These are phyloP conservation scores for Raddia distichophylla DNA, from an alignment of 176 grass and related monocot species.

Conservation along the genomic window DNA sequence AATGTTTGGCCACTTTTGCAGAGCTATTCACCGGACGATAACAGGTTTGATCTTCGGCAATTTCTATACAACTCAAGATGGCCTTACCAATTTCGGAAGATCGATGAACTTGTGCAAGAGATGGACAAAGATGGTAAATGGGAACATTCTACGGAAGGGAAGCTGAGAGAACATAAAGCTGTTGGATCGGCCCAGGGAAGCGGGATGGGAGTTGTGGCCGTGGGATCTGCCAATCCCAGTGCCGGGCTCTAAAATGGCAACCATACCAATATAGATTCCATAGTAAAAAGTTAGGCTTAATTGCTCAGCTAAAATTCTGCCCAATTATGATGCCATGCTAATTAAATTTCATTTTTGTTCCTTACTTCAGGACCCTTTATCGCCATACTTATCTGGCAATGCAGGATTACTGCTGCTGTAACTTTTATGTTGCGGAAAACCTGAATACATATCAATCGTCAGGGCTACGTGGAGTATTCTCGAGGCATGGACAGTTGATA, in stretches of 20 bases:
- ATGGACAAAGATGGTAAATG: constrained; percentile 56
- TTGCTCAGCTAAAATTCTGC: background rate
- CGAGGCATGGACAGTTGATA: background rate
- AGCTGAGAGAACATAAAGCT: constrained; percentile 8
- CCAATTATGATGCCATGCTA: background rate
- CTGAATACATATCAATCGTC: background rate
- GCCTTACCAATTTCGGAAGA: constrained; percentile 89
- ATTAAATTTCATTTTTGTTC: background rate
- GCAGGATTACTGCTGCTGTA: background rate
- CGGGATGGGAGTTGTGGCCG: constrained; percentile 78
- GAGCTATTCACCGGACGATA: constrained; percentile 99
- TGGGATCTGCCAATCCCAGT: constrained; percentile 69
- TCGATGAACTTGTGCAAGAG: constrained; percentile 77
- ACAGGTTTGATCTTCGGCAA: constrained; percentile 91
- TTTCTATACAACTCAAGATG: constrained; percentile 93
- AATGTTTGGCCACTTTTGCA: constrained; percentile 38
- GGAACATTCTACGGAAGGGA: constrained; percentile 31
- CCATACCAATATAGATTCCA: background rate
- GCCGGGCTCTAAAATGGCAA: constrained; percentile 52
- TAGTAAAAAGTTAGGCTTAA: background rate
- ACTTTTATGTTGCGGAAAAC: background rate
- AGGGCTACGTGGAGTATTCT: background rate
- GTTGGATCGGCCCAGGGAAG: constrained; percentile 44
- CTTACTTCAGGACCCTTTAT: background rate
- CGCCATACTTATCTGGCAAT: background rate